A percentile compares a stretch with the other conserved stretches of the same genome.
phyloP scores from a whole-genome alignment of 2,329 filamentous ascomycete genomes.

The Cylindrodendrum hubeiense region DNA sequence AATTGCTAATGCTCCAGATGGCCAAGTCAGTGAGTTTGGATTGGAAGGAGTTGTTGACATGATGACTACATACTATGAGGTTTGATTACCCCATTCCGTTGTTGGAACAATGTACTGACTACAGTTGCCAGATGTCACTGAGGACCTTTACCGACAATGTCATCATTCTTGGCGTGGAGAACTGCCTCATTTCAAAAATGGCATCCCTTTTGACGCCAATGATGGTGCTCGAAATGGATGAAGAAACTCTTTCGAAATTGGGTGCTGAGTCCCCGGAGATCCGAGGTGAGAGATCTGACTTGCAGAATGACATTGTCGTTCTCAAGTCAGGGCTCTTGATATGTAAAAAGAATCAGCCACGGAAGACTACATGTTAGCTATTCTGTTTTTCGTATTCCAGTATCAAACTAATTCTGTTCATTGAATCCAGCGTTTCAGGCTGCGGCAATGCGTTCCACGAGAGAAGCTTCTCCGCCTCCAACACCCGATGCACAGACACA shows the following conservation, averaged over 20 bases:
- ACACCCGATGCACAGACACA: too few relatives aligned
- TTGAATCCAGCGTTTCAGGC: not conserved
- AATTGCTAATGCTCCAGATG: not conserved
- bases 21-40: slow-evolving; percentile 44
- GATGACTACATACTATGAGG: slow-evolving; percentile 57
- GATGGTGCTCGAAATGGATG: not conserved
- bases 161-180: slow-evolving; percentile 59
- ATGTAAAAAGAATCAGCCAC: not conserved
- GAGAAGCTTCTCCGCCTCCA: not conserved
- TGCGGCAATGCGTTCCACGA: not conserved
- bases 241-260: not conserved
- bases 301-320: not conserved
- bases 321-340: not conserved
- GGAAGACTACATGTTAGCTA: not conserved
- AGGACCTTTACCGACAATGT: slow-evolving; percentile 60
- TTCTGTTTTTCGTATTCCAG: not conserved
- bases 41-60: slow-evolving; percentile 55
- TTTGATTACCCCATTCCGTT: slow-evolving; percentile 30
- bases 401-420: not conserved
- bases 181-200: slow-evolving; percentile 53
- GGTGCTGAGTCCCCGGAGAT: not conserved
- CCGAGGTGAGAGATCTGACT: not conserved
- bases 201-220: not conserved
- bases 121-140: slow-evolving; percentile 51
- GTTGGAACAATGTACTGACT: not conserved